phyloP scores from a whole-genome alignment of 495 filamentous ascomycete species.

The Penicillium silybi region DNA sequence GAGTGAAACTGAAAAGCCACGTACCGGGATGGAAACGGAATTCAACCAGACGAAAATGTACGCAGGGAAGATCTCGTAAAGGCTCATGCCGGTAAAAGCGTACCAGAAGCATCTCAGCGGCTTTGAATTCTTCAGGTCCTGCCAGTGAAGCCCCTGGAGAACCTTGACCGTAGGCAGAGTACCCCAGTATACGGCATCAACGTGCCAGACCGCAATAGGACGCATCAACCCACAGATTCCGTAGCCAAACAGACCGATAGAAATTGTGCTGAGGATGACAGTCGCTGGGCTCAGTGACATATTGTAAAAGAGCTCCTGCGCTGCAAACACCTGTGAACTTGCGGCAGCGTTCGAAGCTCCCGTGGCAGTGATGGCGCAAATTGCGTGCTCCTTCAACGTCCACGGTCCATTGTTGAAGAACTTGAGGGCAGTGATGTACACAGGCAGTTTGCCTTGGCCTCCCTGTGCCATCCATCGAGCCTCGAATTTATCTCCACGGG shows the following conservation, averaged over 20 bases:
- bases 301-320: conserved; percentile 33
- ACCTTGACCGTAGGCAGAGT: conserved; percentile 29
- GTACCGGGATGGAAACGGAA: conserved; percentile 48
- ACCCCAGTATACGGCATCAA: conserved; percentile 43
- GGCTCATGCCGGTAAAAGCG: conserved; percentile 26
- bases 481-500: conserved; percentile 36
- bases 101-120: conserved; percentile 32
- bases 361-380: conserved; percentile 28
- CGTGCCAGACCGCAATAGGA: conserved; percentile 49
- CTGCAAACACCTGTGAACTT: conserved; percentile 20
- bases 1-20: not conserved
- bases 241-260: conserved; percentile 47
- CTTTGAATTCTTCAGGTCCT: conserved; percentile 25
- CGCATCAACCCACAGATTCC: conserved; percentile 52
- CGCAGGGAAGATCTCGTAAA: conserved; percentile 54
- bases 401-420: conserved; percentile 30
- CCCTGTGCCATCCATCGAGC: conserved; percentile 21
- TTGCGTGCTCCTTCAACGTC: conserved; percentile 31
- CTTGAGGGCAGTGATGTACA: conserved; percentile 17
- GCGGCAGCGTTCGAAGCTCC: conserved; percentile 22
- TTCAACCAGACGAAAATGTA: conserved; percentile 53
- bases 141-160: conserved; percentile 32
- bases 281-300: conserved; percentile 20
- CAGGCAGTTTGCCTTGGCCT: conserved; percentile 21
- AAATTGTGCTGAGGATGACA: conserved; percentile 29